Evolutionary conservation across 2,329 filamentous ascomycete species (phyloP).

Genomic region (Xylaria polymorpha): DNA sequence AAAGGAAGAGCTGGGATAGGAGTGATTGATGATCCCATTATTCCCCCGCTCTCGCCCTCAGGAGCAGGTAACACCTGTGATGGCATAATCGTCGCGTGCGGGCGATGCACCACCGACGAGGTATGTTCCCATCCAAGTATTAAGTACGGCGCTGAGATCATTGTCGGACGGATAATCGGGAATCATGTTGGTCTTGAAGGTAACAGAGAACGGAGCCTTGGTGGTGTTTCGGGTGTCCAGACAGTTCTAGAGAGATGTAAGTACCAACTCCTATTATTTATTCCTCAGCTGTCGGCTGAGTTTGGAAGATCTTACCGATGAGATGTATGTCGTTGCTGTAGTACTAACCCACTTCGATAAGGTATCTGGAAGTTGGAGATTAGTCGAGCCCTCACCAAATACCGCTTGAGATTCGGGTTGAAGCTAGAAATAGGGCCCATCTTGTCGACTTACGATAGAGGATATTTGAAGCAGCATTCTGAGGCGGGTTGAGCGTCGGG

Average conservation of each 20-base stretch:
- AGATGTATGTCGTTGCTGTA: constrained; percentile 22
- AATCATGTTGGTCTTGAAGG: constrained; percentile 31
- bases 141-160: constrained; percentile 15
- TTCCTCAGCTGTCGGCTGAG: background rate
- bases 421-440: background rate
- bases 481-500: constrained; percentile 25
- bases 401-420: no score
- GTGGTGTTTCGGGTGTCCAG: constrained; percentile 31
- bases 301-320: constrained; percentile 27
- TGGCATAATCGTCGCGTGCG: constrained; percentile 18
- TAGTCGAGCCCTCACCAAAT: background rate
- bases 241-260: constrained; percentile 24
- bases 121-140: constrained; percentile 36
- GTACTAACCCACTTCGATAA: constrained; percentile 29
- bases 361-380: constrained; percentile 17
- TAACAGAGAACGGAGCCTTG: constrained; percentile 31
- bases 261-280: background rate
- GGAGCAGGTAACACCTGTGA: constrained; percentile 27
- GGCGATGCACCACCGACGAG: constrained; percentile 27
- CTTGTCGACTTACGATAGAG: constrained; percentile 23
- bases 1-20: background rate
- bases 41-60: background rate
- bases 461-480: constrained; percentile 31
- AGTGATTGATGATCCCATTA: background rate
- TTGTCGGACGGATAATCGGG: constrained; percentile 22